Conservation (phyloP, 2,329 filamentous ascomycete species). For the Trichoderma lentiforme region DNA sequence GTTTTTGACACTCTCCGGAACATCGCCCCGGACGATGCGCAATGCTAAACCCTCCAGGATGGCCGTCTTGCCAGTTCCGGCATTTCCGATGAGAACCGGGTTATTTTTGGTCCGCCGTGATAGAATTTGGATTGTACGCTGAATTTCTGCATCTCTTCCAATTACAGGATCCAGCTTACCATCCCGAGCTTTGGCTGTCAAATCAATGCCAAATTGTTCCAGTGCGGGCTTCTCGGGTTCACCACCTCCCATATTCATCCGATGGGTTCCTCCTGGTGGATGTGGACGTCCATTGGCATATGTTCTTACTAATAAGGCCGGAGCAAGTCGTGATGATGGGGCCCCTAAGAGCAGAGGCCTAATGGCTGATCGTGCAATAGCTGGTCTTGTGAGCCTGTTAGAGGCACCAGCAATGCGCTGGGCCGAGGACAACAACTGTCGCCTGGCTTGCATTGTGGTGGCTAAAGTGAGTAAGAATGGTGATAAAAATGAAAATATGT, state of each 20-base stretch:
- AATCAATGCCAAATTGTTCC: slow-evolving; percentile 86
- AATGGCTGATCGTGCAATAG: slow-evolving; percentile 25
- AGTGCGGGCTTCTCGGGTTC: slow-evolving; percentile 74
- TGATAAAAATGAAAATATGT: neutral
- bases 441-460: slow-evolving; percentile 41
- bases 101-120: slow-evolving; percentile 95
- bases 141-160: slow-evolving; percentile 85
- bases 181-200: slow-evolving; percentile 78
- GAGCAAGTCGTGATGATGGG: slow-evolving; percentile 32
- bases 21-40: slow-evolving; percentile 86
- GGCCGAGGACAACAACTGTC: slow-evolving; percentile 38
- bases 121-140: slow-evolving; percentile 89
- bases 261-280: slow-evolving; percentile 87
- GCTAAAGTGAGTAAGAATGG: slow-evolving; percentile 1
- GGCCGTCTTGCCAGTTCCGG: slow-evolving; percentile 91
- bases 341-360: slow-evolving; percentile 9
- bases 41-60: slow-evolving; percentile 87
- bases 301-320: slow-evolving; percentile 42
- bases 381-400: slow-evolving; percentile 30
- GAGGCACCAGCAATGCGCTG: slow-evolving; percentile 36
- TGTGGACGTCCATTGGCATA: slow-evolving; percentile 75
- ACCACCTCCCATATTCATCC: slow-evolving; percentile 81
- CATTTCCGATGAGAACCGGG: slow-evolving; percentile 86
- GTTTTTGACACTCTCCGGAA: slow-evolving; percentile 93
- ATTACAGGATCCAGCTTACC: slow-evolving; percentile 97